These are phyloP conservation scores for Neoboletus magnificus DNA, from an alignment of 768 basidiomycete species.

Conservation along the genomic window DNA sequence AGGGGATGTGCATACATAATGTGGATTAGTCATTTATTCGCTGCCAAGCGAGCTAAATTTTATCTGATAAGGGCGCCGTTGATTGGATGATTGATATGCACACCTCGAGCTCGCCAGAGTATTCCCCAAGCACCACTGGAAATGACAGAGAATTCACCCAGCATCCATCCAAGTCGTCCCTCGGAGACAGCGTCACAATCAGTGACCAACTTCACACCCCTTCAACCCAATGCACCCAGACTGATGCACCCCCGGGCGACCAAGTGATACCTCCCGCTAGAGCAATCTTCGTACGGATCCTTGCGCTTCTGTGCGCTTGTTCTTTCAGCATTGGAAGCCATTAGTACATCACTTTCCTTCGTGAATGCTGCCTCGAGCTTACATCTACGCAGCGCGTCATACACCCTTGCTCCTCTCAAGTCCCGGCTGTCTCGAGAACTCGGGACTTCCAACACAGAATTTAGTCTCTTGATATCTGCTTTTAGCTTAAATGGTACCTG, in stretches of 20 bases:
- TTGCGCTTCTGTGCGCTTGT: constrained; percentile 71
- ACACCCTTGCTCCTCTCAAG: constrained; percentile 78
- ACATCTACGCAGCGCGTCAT: constrained; percentile 49
- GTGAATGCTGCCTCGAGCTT: background rate
- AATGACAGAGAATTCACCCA: background rate
- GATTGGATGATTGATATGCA: background rate
- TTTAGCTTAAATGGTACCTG: constrained; percentile 71
- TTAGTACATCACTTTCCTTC: constrained; percentile 46
- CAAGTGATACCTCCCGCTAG: constrained; percentile 26
- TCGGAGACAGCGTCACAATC: background rate
- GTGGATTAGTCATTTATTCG: constrained; percentile 17
- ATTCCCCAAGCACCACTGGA: background rate
- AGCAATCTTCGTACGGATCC: constrained; percentile 48
- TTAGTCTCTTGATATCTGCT: constrained; percentile 72
- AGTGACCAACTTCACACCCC: background rate
- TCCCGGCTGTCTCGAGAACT: constrained; percentile 64
- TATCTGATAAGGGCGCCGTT: constrained; percentile 24
- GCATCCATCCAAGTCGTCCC: background rate
- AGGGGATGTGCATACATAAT: constrained; percentile 1
- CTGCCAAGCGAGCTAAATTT: constrained; percentile 1
- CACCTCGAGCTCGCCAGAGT: background rate
- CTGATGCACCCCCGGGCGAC: background rate
- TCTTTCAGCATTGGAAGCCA: constrained; percentile 74
- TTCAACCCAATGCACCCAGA: background rate
- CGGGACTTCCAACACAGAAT: constrained; percentile 73